Evolutionary conservation across 352 stramenopile genomes (phyloP).

Genomic region (Pythium vanterpoolii): DNA sequence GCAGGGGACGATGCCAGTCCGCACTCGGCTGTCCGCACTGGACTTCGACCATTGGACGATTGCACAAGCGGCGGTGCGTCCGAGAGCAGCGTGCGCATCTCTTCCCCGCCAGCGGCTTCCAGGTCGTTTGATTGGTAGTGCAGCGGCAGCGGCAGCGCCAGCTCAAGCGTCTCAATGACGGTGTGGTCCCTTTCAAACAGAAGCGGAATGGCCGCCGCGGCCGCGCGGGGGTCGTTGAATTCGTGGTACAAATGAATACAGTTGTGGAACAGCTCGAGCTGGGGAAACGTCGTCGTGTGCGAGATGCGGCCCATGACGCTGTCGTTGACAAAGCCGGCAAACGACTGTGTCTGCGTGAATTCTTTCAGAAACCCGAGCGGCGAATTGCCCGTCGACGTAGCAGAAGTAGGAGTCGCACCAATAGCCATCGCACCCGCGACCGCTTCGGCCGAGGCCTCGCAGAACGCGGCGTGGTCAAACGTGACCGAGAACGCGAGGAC

Average conservation of each 20-base stretch:
- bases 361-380: constrained; percentile 36
- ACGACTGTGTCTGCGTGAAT: constrained; percentile 62
- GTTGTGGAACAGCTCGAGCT: constrained; percentile 59
- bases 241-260: constrained; percentile 56
- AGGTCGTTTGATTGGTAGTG: not conserved
- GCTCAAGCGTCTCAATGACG: constrained; percentile 30
- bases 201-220: constrained; percentile 35
- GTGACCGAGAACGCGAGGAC: constrained; percentile 45
- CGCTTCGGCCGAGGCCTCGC: constrained; percentile 15
- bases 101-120: not conserved
- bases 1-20: constrained; percentile 1
- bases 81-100: not conserved
- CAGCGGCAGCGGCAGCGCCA: constrained; percentile 34
- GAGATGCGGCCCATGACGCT: constrained; percentile 40
- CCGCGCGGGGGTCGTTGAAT: constrained; percentile 16
- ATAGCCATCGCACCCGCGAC: too few species aligned
- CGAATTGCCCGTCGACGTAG: not conserved
- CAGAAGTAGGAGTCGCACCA: too few species aligned
- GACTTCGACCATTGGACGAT: constrained; percentile 1
- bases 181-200: constrained; percentile 55
- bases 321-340: constrained; percentile 61
- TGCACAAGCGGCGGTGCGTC: not conserved
- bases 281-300: constrained; percentile 30
- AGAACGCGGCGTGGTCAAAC: constrained; percentile 51
- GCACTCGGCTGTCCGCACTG: not conserved